Base-by-base conservation (phyloP, 306 rosid species). In the Calophaca sinica region DNA sequence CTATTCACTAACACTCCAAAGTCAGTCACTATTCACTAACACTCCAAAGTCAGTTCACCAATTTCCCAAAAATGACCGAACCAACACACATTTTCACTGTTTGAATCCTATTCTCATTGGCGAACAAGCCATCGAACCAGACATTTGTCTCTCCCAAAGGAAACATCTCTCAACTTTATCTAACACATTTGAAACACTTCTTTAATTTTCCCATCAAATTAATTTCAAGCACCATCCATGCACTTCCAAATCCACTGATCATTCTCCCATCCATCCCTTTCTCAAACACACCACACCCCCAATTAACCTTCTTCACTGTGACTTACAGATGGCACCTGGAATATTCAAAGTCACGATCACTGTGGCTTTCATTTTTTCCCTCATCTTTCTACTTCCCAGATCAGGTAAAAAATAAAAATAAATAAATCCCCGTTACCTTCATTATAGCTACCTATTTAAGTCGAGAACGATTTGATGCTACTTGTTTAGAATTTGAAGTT, bases 321-420 rank as follows among this genome's bases (percentile, higher is more conserved):
- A 33, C 36, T 20, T 20, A 20, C 26, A 20, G 26, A 20, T 20
- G 26, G 26, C 26, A 20, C 26, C 26, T 20, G 26, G 26, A 20
- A 20, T 20, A 20, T 20, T 79, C 82, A 83, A 63, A 50, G 57
- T 62, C 59, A 39, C 86, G 48, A 45, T 81, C 81, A 88, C 90
- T 84, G 74, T 86, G 73, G 84, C 63, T 72, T 80, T 83, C 88
- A 76, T 90, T 74, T 48, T 83, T 81, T 66, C 55, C 53, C 81
- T 90, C 75, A 29, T 81, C 20, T 0, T 80, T 71, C 77, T 79
- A 45, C 85, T 78, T 62, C 68, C 85, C 64, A 83, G 26, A 64
- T 74, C 94, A 81, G 94, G 94, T 87, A 58, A 79, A 68, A 61
- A 65, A 2, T n/a, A n/a, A n/a, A n/a, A n/a, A n/a, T n/a, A n/a